Evolutionary conservation across 1,284 basidiomycete species (phyloP).

Genomic region (Schizophyllum commune): DNA sequence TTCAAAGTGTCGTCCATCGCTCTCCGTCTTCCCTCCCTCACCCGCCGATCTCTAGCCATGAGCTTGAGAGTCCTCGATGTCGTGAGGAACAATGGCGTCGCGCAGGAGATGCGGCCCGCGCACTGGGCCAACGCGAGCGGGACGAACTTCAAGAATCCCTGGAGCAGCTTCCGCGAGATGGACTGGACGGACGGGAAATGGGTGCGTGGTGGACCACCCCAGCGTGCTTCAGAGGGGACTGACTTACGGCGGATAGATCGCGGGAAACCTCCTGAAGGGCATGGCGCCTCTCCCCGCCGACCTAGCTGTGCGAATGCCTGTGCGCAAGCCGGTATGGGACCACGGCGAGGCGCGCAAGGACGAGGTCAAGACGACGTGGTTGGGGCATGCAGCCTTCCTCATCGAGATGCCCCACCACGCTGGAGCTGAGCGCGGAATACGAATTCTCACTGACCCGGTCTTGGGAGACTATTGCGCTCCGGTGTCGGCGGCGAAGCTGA

Average conservation of each 20-base stretch:
- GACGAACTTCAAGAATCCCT: not conserved
- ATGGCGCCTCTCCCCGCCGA: not conserved
- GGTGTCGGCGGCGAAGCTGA: slow-evolving; percentile 44
- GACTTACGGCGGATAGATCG: not conserved
- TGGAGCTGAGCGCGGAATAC: slow-evolving; percentile 37
- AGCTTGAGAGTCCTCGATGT: slow-evolving; percentile 1
- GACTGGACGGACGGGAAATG: not conserved
- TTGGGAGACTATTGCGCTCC: slow-evolving; percentile 60
- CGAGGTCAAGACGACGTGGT: slow-evolving; percentile 44
- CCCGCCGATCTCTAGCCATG: not conserved
- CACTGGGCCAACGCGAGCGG: not conserved
- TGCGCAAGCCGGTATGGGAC: not conserved
- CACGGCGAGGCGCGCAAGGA: not conserved
- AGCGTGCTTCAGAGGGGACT: not conserved
- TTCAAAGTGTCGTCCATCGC: too few species aligned
- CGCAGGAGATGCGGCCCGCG: slow-evolving; percentile 32
- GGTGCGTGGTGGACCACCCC: not conserved
- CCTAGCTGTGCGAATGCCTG: not conserved
- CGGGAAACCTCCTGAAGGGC: not conserved
- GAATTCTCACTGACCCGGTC: slow-evolving; percentile 70
- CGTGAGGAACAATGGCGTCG: slow-evolving; percentile 27
- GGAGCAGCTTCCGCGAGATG: not conserved
- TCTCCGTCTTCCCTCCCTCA: not conserved
- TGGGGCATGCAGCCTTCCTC: slow-evolving; percentile 68
- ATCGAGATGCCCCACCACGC: slow-evolving; percentile 50